A percentile compares a stretch with the other conserved stretches of the same genome.
These are phyloP conservation scores for Schwanniomyces sp. DNA, from an alignment of 805 yeast species.

Conservation along the genomic window DNA sequence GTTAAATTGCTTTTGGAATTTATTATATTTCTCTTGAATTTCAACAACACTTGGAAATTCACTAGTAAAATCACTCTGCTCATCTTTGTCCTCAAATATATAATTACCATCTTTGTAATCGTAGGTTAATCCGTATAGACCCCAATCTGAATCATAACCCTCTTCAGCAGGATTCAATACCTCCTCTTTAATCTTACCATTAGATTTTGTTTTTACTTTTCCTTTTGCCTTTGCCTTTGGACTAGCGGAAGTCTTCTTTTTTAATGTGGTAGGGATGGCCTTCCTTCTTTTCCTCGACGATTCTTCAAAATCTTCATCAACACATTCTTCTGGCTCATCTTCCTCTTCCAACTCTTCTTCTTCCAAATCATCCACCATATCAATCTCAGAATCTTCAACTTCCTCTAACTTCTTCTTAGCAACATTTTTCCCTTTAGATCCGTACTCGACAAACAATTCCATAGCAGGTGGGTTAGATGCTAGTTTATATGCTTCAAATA, in stretches of 20 bases:
- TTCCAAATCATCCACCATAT: slow-evolving; percentile 16
- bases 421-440: slow-evolving; percentile 40
- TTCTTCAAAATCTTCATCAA: slow-evolving; percentile 10
- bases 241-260: slow-evolving; percentile 10
- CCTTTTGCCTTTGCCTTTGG: slow-evolving; percentile 1
- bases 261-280: slow-evolving; percentile 3
- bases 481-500: slow-evolving; percentile 52
- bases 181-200: slow-evolving; percentile 9
- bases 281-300: slow-evolving; percentile 10
- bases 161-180: slow-evolving; percentile 11
- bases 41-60: slow-evolving; percentile 24
- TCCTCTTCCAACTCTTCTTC: slow-evolving; percentile 14
- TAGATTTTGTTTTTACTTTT: background rate
- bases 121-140: slow-evolving; percentile 37
- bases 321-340: slow-evolving; percentile 11
- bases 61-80: slow-evolving; percentile 24
- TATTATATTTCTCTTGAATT: slow-evolving; percentile 15
- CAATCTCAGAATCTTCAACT: slow-evolving; percentile 20
- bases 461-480: slow-evolving; percentile 48
- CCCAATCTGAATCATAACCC: slow-evolving; percentile 43
- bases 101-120: slow-evolving; percentile 27
- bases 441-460: slow-evolving; percentile 40
- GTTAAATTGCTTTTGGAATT: slow-evolving; percentile 16
- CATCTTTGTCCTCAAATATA: slow-evolving; percentile 31
- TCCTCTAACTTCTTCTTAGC: slow-evolving; percentile 48